Evolutionary conservation across 2,329 filamentous ascomycete species (phyloP), one percentile per base, ranked within the genome.

Genomic region (Sporothrix mexicana): DNA sequence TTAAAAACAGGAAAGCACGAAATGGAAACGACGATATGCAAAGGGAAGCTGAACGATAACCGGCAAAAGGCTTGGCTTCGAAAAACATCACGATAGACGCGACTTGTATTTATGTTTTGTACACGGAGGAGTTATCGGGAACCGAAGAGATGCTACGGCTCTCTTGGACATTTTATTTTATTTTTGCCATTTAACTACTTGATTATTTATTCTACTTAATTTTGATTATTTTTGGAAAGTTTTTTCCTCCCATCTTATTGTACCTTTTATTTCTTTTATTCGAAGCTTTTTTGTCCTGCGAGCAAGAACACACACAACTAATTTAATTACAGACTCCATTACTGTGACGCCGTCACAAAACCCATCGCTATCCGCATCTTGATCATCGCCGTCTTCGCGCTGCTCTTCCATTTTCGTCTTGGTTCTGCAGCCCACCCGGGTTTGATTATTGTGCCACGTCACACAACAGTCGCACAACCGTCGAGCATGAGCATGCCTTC

Each of bases 41-140:
- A 47, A 23, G 17, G 30, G 17, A 15, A 17, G 43, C 17, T 7
- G 12, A 47, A 9, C 7, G 25, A 36, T 5, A 43, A 53, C 10
- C n/a, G n/a, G 12, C 1, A 41, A 53, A 68, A 36, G 17, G 25
- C 25, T 6, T 68, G 47, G 47, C 25, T 53, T 67, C 2, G 20
- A 68, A 67, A 41, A 41, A 68, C 23, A 23, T 13, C 64, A 67
- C 64, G 45, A 68, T 68, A 53, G 66, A 68, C 25, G 47, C 47
- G 45, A 20, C 47, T 41, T 36, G 36, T 36, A 20, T 13, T 51
- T 49, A 53, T 53, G 30, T 41, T n/a, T 61, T 23, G 25, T 53
- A 53, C 45, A 53, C 25, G 25, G 25, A 53, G 66, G 66, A 53
- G 66, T 68, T 68, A 36, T 20, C 5, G 45, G 66, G 66, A 68